Evolutionary conservation across 768 basidiomycete genomes (phyloP), one percentile per base, ranked within the genome.

Genomic region (Hygrophorus russula): DNA sequence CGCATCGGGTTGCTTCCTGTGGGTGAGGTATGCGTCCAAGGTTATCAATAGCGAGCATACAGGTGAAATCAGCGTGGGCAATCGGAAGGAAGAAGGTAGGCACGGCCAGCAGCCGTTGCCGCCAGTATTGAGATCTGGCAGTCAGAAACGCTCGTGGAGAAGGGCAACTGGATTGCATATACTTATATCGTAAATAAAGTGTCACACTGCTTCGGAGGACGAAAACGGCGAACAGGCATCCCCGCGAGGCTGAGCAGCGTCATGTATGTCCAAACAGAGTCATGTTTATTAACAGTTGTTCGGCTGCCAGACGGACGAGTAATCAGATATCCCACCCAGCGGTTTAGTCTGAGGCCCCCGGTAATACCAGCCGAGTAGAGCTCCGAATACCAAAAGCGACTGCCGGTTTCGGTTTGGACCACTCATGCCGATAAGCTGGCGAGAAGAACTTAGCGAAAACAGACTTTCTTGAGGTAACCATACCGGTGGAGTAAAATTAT

Each of bases 1-100:
- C 78, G 46, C 80, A 78, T 39, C 69, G 66, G 1, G 73, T 71
- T 30, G 61, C 59, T 41, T 64, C 52, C 48, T 60, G 64, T 9
- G 56, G 54, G 12, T 64, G 49, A 15, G 61, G 49, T 24, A 37
- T 32, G 24, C 28, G 9, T 2, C 4, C 24, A 5, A 41, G 5
- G 56, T 14, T 51, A 46, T 39, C 53, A 56, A 2, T 36, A 39
- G 37, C 34, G 40, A 7, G 45, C 39, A 18, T 27, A 35, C 12
- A 37, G 14, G 13, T 18, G 19, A 24, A 24, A 3, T 28, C n/a
- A 19, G 32, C n/a, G 27, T 34, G n/a, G 45, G 31, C 14, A 34
- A 30, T 35, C 27, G 29, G 2, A 36, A 28, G 33, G 42, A 12
- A 14, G 42, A 36, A 30, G n/a, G 11, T 13, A 18, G 35, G 15